A percentile compares a stretch with the other conserved stretches of the same genome.
phyloP scores from a whole-genome alignment of 192 early-diverging fungal species.

The Haplosporangium gracile region DNA sequence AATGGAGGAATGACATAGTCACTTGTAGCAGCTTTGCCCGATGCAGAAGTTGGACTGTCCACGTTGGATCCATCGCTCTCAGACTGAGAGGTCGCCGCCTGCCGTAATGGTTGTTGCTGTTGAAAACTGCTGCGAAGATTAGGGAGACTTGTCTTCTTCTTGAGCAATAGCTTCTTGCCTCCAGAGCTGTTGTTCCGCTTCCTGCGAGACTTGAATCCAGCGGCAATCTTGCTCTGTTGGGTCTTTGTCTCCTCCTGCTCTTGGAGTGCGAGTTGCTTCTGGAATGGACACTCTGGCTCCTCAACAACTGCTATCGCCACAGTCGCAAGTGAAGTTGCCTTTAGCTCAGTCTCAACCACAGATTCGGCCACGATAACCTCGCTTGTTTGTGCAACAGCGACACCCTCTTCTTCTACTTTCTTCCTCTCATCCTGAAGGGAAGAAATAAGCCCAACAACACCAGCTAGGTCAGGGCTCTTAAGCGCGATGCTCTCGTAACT shows the following conservation, averaged over 20 bases:
- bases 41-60: not conserved
- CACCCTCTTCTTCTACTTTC: not conserved
- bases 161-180: conserved; percentile 41
- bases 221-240: not conserved
- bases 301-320: not conserved
- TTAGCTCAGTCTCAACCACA: not conserved
- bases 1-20: conserved; percentile 44
- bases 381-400: not conserved
- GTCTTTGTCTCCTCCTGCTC: conserved; percentile 2
- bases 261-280: conserved; percentile 33
- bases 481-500: not conserved
- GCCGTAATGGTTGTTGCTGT: conserved; percentile 5
- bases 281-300: conserved; percentile 14
- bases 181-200: conserved; percentile 32
- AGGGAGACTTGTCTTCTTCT: conserved; percentile 27
- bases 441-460: not conserved
- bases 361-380: not conserved
- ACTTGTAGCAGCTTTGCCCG: not conserved
- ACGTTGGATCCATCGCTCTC: not conserved
- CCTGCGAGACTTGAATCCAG: conserved; percentile 20
- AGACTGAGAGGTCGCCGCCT: not conserved
- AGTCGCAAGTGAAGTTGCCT: not conserved
- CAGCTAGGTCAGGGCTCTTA: not conserved
- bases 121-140: conserved; percentile 32
- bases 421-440: not conserved